Evolutionary conservation across 2,329 filamentous ascomycete genomes (phyloP), one percentile per base, ranked within the genome.

Genomic region (Nannizziopsis arthrosporioides): DNA sequence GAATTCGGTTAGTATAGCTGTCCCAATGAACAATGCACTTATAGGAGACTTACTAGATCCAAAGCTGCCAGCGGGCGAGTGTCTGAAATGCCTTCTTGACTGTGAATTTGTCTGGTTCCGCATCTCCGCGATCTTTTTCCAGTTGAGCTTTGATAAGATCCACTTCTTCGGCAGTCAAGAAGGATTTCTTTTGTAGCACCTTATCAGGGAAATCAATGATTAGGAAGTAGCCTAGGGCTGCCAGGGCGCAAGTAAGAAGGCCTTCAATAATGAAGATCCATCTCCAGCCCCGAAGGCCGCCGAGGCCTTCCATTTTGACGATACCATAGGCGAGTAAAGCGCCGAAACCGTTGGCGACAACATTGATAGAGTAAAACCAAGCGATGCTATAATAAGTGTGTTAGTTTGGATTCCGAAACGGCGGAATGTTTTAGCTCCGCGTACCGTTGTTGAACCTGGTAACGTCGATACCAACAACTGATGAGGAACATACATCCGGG

Each of bases 401-500:
- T 37, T 17, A 27, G 30, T 37, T 38, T 14, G 31, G 5, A 37
- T 5, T 15, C 11, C 14, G 10, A 9, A 42, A 32, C 14, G 15
- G 2, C 50, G 57, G 53, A 45, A 46, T 30, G 11, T 32, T 11
- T 11, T 7, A 10, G 7, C 6, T 7, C 19, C 36, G 47, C 53
- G 54, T 64, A 66, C 40, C 67, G 59, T 56, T 62, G 60, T 38
- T 67, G 57, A 56, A 67, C 54, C 34, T 67, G 63, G 53, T 57
- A 56, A 45, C 47, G 34, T 12, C 47, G 32, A 58, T 83, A 85
- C 81, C 81, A 86, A 12, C 78, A 83, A 56, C 75, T 79, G 27
- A 85, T 72, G 2, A 84, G 65, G 57, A 84, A 84, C 1, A 81
- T 78, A 48, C 75, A 80, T 51, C 74, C 74, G 0, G 80, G 80